Percentiles rank a stretch among this genome's conserved stretches.
Evolutionary conservation across 164 flowering plant genomes (phyloP).

Genomic region (Protea cynaroides): DNA sequence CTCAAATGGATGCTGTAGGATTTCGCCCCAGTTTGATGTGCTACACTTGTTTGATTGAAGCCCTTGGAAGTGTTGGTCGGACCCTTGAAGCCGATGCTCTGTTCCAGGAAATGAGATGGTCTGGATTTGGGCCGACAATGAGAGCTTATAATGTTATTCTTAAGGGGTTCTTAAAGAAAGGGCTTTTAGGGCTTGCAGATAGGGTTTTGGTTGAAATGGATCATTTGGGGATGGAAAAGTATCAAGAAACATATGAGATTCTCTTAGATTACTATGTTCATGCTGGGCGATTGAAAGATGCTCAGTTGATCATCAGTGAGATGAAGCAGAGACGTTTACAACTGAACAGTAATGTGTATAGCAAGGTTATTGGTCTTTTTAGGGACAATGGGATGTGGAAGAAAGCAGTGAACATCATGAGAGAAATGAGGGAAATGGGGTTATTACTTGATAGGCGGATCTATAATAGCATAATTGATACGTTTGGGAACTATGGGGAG

Average conservation of each 20-base stretch:
- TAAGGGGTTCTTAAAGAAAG: constrained; percentile 56
- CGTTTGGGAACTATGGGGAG: constrained; percentile 73
- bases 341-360: constrained; percentile 44
- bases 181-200: constrained; percentile 41
- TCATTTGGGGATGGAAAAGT: constrained; percentile 28
- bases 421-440: constrained; percentile 58
- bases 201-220: constrained; percentile 36
- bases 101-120: constrained; percentile 50
- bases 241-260: constrained; percentile 49
- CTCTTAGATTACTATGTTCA: constrained; percentile 50
- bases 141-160: constrained; percentile 48
- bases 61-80: constrained; percentile 56
- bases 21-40: constrained; percentile 29
- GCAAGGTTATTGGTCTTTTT: constrained; percentile 62
- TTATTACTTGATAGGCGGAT: constrained; percentile 43
- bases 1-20: constrained; percentile 60
- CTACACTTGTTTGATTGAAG: constrained; percentile 44
- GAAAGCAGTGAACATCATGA: constrained; percentile 58
- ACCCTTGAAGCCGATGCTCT: constrained; percentile 75
- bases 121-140: constrained; percentile 30
- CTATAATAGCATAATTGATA: constrained; percentile 71
- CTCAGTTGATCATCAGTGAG: constrained; percentile 48
- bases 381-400: constrained; percentile 91
- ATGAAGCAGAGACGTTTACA: constrained; percentile 49
- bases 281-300: constrained; percentile 62